These are phyloP conservation scores for Moringa oleifera DNA, from an alignment of 345 rosid species.

Conservation along the genomic window DNA sequence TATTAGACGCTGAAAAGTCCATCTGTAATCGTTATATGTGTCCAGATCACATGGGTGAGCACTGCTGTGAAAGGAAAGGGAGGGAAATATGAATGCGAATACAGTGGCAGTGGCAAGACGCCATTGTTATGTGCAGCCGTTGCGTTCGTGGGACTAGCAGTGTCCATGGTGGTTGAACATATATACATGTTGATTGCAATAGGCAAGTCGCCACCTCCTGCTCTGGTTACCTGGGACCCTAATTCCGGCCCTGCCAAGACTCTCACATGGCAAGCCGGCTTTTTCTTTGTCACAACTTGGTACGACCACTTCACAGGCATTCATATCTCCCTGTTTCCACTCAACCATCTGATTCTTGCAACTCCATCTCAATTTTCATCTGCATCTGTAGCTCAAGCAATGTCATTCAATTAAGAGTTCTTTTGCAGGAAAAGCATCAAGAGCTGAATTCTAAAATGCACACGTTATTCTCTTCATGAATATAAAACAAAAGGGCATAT, in stretches of 20 bases:
- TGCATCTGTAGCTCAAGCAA: too few relatives aligned
- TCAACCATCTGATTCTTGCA: background rate
- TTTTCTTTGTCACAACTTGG: conserved; percentile 82
- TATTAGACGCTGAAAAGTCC: too few relatives aligned
- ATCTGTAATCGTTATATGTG: conserved; percentile 25
- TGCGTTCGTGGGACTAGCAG: conserved; percentile 62
- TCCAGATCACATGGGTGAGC: conserved; percentile 55
- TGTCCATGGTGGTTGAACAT: conserved; percentile 66
- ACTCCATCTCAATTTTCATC: background rate
- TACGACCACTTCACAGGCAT: too few relatives aligned
- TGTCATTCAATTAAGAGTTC: too few relatives aligned
- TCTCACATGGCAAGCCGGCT: conserved; percentile 63
- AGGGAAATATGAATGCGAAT: conserved; percentile 43
- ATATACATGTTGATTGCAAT: conserved; percentile 58
- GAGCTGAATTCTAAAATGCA: too few relatives aligned
- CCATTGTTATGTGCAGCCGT: conserved; percentile 56
- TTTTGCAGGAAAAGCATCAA: too few relatives aligned
- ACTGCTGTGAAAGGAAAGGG: conserved; percentile 9
- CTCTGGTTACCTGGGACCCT: conserved; percentile 43
- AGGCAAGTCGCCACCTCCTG: conserved; percentile 53
- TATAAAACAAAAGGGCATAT: too few relatives aligned
- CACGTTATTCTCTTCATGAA: too few relatives aligned
- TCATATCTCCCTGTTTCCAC: background rate
- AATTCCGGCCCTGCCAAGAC: conserved; percentile 31
- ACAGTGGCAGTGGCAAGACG: conserved; percentile 62